Base-by-base conservation (phyloP, 805 yeast species). In the Pichia californica region DNA sequence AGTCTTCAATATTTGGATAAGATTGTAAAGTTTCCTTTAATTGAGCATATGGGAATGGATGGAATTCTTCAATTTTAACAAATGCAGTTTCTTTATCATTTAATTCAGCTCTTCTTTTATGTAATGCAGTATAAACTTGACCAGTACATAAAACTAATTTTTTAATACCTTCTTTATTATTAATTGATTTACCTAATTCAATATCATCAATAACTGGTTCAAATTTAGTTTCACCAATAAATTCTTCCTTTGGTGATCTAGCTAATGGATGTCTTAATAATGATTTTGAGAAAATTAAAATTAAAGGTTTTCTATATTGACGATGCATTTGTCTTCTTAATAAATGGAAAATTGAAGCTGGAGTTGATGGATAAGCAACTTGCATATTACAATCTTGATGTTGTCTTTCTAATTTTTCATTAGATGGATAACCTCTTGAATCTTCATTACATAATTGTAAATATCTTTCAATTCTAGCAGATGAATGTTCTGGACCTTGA, bases 401-500 rank as follows among this genome's bases (percentile, higher is more conserved):
- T 73, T 93, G 99, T 70, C 99, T 83, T 56, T 86, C 86, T 54
- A 93, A 76, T 69, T 88, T 87, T 59, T 83, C 89, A 47, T 74
- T 80, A 33, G 87, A 66, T 63, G 99, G 99, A 95, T 87, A 93
- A 58, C 61, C 69, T 70, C 98, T 84, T 59, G 87, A 88, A 67
- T 93, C 99, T 72, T 93, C 99, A 64, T 89, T 89, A 62, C 96
- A 83, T 62, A 93, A 70, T 73, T 87, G 96, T 68, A 93, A 76
- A 72, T 88, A 93, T 74, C 99, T 83, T 74, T 93, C 99, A 43
- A 93, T 69, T 77, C 98, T 83, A 59, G 95, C 98, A 45, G 96
- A 86, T 23, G 99, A 93, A 71, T 93, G 99, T 74, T 93, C 99
- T 53, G 99, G 98, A 60, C 99, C 99, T 74, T 93, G 99, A 54